Percentiles rank a stretch among this genome's conserved stretches.
Conservation (phyloP, 73 alveolate species). For the Urostyla sp. region DNA sequence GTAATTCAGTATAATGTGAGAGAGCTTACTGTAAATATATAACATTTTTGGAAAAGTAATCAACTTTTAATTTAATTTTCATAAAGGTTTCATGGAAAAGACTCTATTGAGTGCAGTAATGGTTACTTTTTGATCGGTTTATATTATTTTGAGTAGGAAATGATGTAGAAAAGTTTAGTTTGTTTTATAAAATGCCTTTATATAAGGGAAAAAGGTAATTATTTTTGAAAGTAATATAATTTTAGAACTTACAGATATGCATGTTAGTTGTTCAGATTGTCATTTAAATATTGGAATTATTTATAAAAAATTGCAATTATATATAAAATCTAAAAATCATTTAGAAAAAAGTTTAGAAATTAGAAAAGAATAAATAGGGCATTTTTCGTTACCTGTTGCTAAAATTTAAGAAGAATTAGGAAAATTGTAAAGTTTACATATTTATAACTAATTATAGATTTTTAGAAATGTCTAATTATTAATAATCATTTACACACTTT, state of each 20-base stretch:
- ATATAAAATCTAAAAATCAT: background rate
- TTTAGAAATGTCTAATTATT: slow-evolving; percentile 21
- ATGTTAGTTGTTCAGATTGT: slow-evolving; percentile 46
- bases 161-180: slow-evolving; percentile 29
- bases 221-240: too few species aligned
- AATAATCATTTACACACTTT: background rate
- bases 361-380: slow-evolving; percentile 35
- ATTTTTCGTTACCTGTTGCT: slow-evolving; percentile 34
- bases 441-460: too few species aligned
- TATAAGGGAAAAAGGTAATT: background rate
- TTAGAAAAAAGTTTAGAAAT: slow-evolving; percentile 34
- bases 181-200: slow-evolving; percentile 53
- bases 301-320: slow-evolving; percentile 15
- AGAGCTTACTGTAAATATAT: slow-evolving; percentile 26
- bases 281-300: slow-evolving; percentile 47
- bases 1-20: slow-evolving; percentile 42
- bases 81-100: slow-evolving; percentile 52
- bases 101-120: slow-evolving; percentile 46
- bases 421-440: too few species aligned
- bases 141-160: slow-evolving; percentile 35
- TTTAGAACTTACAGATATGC: slow-evolving; percentile 36
- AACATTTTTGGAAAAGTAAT: slow-evolving; percentile 21
- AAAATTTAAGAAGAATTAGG: slow-evolving; percentile 39
- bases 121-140: slow-evolving; percentile 53
- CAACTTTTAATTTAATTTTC: too few species aligned